Base-by-base conservation (phyloP, 176 grass and related monocot genomes). In the Poa annua region DNA sequence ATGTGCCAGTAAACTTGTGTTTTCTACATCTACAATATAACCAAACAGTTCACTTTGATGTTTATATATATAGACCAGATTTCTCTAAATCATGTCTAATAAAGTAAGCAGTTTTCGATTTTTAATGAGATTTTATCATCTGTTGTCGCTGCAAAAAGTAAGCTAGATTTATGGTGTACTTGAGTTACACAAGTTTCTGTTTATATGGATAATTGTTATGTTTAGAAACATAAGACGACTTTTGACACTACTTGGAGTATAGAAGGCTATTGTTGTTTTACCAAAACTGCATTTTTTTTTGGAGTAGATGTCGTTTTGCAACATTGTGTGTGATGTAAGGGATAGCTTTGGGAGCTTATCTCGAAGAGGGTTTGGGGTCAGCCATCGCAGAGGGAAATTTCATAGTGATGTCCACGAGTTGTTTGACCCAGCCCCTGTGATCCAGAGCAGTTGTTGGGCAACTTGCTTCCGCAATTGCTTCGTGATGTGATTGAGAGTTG, bases 371-470 rank as follows among this genome's bases (percentile, higher is more conserved):
- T 91, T 94, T 25, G 92, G 87, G 84, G 84, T 84, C 39, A 91
- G 83, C 21, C 86, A 91, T 73, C 89, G 59, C 64, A 82, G 81
- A 71, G 89, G 89, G 11, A 91, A 86, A 86, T 94, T 81, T 26
- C 92, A 91, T 71, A 78, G 84, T 51, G 89, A 84, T n/a, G 92
- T 94, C 55, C 89, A 94, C 9, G 86, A 94, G 86, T 76, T 94
- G 70, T 86, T 75, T 17, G 92, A 94, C 51, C 90, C 88, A 54
- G 48, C 69, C 17, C 44, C 78, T 12, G 79, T 90, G 83, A 83
- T 81, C 50, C 85, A 95, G 80, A 89, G 83, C 39, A 90, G 88
- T 65, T 90, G 82, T 41, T 95, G 90, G 92, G 87, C 87, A 91
- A 86, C 67, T 69, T 95, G 72, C 92, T 90, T 5, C 90, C 87